These are phyloP conservation scores for Postia placenta DNA, from an alignment of 768 basidiomycete species.

Conservation along the genomic window DNA sequence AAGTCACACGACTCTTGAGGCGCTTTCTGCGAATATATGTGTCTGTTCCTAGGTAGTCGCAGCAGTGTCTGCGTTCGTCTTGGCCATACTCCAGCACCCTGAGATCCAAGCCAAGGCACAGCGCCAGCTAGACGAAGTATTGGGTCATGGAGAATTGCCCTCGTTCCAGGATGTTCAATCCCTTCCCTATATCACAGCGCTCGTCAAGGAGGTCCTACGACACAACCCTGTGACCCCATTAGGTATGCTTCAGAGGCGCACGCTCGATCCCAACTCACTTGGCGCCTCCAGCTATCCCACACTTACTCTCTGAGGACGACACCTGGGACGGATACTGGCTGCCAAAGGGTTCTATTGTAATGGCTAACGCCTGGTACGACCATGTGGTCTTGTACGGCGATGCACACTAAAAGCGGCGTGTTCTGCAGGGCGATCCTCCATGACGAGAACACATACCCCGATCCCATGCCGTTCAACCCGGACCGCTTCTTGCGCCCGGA, in stretches of 20 bases:
- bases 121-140: slow-evolving; percentile 54
- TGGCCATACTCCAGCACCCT: slow-evolving; percentile 60
- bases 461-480: slow-evolving; percentile 30
- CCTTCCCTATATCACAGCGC: slow-evolving; percentile 7
- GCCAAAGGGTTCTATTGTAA: slow-evolving; percentile 2
- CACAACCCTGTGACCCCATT: slow-evolving; percentile 7
- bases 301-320: neutral
- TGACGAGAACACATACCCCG: slow-evolving; percentile 28
- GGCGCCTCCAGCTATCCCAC: neutral
- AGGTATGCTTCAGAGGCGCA: too few species aligned
- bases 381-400: neutral
- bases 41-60: slow-evolving; percentile 41
- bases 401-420: neutral
- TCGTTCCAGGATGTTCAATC: slow-evolving; percentile 25
- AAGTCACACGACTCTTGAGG: neutral
- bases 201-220: slow-evolving; percentile 6
- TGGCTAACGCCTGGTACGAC: slow-evolving; percentile 3
- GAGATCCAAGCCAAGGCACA: slow-evolving; percentile 52
- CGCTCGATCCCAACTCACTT: neutral
- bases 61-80: slow-evolving; percentile 48
- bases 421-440: slow-evolving; percentile 32
- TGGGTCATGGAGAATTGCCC: slow-evolving; percentile 52
- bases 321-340: slow-evolving; percentile 1
- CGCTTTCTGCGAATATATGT: neutral
- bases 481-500: slow-evolving; percentile 33